Evolutionary conservation across 805 yeast species (phyloP).

Genomic region (Starmerella potacharoeniae): DNA sequence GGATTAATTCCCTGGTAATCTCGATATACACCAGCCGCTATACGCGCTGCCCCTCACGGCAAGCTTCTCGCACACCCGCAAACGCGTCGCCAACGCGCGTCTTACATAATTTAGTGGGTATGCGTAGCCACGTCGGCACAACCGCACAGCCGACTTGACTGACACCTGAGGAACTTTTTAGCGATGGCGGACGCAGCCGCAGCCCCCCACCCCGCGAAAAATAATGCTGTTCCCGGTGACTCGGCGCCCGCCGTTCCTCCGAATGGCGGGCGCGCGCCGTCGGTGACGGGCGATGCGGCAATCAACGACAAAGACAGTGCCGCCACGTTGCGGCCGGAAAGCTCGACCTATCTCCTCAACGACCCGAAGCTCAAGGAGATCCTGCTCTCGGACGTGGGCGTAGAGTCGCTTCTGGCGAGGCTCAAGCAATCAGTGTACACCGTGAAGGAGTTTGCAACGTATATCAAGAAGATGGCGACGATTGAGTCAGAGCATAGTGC

Average conservation of each 20-base stretch:
- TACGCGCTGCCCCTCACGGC: background rate
- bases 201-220: background rate
- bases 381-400: slow-evolving; percentile 39
- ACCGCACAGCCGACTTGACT: background rate
- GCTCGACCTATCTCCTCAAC: slow-evolving; percentile 25
- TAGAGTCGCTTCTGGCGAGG: slow-evolving; percentile 58
- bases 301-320: background rate
- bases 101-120: background rate
- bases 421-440: slow-evolving; percentile 70
- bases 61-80: background rate
- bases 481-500: slow-evolving; percentile 68
- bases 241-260: background rate
- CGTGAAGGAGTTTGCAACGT: slow-evolving; percentile 75
- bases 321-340: slow-evolving; percentile 13
- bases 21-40: too few species aligned
- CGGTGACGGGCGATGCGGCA: background rate
- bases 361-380: slow-evolving; percentile 30
- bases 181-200: slow-evolving; percentile 7
- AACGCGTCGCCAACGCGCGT: slow-evolving; percentile 3
- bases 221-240: background rate
- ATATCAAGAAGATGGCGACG: slow-evolving; percentile 62
- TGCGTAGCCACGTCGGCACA: slow-evolving; percentile 2
- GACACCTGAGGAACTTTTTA: slow-evolving; percentile 1
- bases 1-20: too few species aligned
- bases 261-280: background rate